Conservation (phyloP, 1,284 basidiomycete genomes). For the Singerocomus rubriflavus region DNA sequence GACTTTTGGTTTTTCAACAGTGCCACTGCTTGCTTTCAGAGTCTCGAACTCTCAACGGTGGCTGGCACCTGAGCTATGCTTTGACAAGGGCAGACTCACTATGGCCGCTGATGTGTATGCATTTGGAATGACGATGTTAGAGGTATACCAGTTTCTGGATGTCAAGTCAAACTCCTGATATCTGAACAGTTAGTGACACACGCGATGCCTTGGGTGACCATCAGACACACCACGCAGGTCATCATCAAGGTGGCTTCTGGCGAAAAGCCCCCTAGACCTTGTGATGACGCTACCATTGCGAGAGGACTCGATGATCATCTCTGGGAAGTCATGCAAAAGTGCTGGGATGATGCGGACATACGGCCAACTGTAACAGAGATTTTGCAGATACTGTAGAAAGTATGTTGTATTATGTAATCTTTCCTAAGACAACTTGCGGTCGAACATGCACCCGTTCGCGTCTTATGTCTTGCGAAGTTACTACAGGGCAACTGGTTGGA, state of each 20-base stretch:
- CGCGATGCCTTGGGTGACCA: conserved; percentile 44
- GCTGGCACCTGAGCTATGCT: conserved; percentile 56
- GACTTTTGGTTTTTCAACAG: background rate
- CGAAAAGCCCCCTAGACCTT: conserved; percentile 42
- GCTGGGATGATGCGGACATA: conserved; percentile 39
- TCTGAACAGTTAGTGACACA: conserved; percentile 46
- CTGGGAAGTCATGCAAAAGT: conserved; percentile 44
- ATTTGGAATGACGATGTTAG: conserved; percentile 53
- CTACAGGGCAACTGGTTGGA: conserved; percentile 91
- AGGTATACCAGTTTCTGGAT: conserved; percentile 33
- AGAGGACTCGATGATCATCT: conserved; percentile 47
- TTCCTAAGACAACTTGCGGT: too few relatives aligned
- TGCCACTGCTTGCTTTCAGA: conserved; percentile 13
- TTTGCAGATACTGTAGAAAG: conserved; percentile 21
- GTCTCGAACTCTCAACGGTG: conserved; percentile 42
- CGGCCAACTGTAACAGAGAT: conserved; percentile 45
- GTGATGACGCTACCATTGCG: conserved; percentile 29
- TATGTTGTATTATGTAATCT: conserved; percentile 14
- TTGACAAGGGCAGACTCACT: conserved; percentile 46
- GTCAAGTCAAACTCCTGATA: background rate
- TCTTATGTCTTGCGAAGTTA: conserved; percentile 88
- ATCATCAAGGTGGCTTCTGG: conserved; percentile 43
- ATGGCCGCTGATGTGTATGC: conserved; percentile 51
- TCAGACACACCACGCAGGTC: conserved; percentile 49
- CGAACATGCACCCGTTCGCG: conserved; percentile 75